phyloP scores from a whole-genome alignment of 2,329 filamentous ascomycete species.

The Penicillium sp. region DNA sequence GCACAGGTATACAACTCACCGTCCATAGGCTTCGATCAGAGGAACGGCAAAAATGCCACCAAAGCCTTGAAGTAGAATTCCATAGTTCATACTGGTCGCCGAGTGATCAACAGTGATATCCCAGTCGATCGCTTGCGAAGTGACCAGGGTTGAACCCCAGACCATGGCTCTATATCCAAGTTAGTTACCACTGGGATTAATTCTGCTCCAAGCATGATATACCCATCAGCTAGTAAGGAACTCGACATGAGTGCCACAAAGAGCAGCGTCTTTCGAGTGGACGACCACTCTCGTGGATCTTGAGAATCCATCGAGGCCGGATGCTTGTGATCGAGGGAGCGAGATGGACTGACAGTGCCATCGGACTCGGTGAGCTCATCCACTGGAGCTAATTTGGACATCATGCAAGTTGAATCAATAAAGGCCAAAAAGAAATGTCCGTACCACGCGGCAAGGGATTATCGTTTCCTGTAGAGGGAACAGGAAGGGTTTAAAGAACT shows the following conservation, averaged over 20 bases:
- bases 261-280: conserved; percentile 30
- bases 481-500: background rate
- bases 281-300: conserved; percentile 32
- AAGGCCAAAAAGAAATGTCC: background rate
- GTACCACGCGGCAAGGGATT: background rate
- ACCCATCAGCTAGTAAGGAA: conserved; percentile 38
- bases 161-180: conserved; percentile 35
- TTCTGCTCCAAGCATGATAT: background rate
- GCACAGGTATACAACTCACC: conserved; percentile 24
- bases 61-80: conserved; percentile 40
- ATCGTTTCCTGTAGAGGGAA: background rate
- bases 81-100: conserved; percentile 42
- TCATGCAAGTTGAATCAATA: background rate
- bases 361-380: conserved; percentile 9
- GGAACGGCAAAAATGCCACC: conserved; percentile 41
- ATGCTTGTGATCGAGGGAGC: conserved; percentile 8
- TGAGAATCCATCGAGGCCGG: conserved; percentile 12
- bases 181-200: background rate
- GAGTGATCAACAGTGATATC: conserved; percentile 32
- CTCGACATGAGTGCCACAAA: conserved; percentile 37
- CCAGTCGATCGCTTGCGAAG: conserved; percentile 40
- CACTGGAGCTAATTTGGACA: conserved; percentile 12
- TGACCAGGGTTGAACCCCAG: conserved; percentile 42
- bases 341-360: conserved; percentile 5
- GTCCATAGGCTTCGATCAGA: conserved; percentile 41